Percentiles rank a stretch among this genome's conserved stretches.
Conservation (phyloP, 192 early-diverging fungal genomes). For the Kickxella alabastrina region DNA sequence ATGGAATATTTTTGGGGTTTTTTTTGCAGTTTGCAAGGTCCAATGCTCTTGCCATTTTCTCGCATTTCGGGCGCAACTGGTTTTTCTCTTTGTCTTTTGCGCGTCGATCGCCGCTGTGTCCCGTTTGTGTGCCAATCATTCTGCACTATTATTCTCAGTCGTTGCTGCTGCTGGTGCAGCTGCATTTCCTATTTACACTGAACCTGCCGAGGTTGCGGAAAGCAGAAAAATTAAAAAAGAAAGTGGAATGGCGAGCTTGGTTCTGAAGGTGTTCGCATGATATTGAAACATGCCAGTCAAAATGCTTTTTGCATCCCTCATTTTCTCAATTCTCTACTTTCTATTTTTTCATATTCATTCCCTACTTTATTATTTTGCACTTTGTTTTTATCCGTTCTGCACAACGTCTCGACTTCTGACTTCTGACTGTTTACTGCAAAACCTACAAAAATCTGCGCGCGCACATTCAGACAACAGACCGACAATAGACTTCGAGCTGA, state of each 20-base stretch:
- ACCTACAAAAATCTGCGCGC: too few relatives aligned
- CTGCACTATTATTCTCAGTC: too few relatives aligned
- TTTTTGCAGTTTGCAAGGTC: neutral
- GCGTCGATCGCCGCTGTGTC: too few relatives aligned
- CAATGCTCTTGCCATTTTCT: neutral
- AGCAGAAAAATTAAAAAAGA: too few relatives aligned
- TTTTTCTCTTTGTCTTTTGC: neutral
- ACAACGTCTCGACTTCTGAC: neutral
- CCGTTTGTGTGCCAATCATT: neutral
- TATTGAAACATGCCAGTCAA: too few relatives aligned
- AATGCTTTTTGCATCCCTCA: neutral
- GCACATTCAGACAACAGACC: too few relatives aligned
- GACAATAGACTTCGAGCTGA: too few relatives aligned
- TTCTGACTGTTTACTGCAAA: neutral
- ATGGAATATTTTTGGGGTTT: constrained; percentile 53
- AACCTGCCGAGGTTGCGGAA: too few relatives aligned
- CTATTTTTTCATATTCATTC: neutral
- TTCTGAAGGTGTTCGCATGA: too few relatives aligned
- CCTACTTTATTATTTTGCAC: neutral
- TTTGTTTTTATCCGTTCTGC: constrained; percentile 2
- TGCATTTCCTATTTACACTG: too few relatives aligned
- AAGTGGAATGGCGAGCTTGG: too few relatives aligned
- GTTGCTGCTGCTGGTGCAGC: too few relatives aligned
- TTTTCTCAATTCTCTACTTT: neutral
- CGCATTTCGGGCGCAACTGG: neutral